These are phyloP conservation scores for Zostera marina DNA, from an alignment of 116 monocot species.

Conservation along the genomic window DNA sequence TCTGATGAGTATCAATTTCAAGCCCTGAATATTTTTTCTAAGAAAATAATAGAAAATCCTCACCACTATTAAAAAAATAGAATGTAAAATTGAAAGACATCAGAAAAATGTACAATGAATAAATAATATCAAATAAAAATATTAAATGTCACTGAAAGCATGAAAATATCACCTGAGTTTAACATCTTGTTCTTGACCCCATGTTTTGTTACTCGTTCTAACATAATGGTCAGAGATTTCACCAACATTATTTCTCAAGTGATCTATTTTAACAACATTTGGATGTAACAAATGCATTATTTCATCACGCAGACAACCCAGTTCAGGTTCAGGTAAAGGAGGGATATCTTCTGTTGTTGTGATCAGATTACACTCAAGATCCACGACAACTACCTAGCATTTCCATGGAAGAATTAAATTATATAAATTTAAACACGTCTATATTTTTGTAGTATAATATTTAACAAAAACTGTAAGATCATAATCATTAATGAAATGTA, in stretches of 20 bases:
- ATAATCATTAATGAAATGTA: not conserved
- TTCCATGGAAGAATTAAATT: not conserved
- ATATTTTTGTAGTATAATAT: too few species aligned
- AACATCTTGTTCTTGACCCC: slow-evolving; percentile 77
- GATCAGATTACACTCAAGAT: slow-evolving; percentile 86
- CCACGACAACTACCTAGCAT: slow-evolving; percentile 87
- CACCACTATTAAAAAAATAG: too few species aligned
- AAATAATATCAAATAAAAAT: not conserved
- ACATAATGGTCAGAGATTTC: slow-evolving; percentile 33
- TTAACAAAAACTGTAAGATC: not conserved
- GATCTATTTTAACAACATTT: slow-evolving; percentile 85
- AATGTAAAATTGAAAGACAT: too few species aligned
- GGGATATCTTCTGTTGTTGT: slow-evolving; percentile 90
- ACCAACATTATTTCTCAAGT: slow-evolving; percentile 57
- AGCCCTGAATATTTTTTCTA: too few species aligned
- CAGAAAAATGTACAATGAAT: not conserved
- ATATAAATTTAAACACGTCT: not conserved
- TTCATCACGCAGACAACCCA: slow-evolving; percentile 54
- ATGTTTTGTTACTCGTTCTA: slow-evolving; percentile 34
- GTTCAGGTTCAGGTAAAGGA: slow-evolving; percentile 70
- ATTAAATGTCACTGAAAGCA: not conserved
- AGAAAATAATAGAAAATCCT: too few species aligned
- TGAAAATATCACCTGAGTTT: slow-evolving; percentile 63
- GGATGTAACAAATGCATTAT: slow-evolving; percentile 70
- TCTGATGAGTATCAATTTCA: too few species aligned